These are phyloP conservation scores for Apiospora aurea DNA, from an alignment of 2,329 filamentous ascomycete genomes.

Conservation along the genomic window DNA sequence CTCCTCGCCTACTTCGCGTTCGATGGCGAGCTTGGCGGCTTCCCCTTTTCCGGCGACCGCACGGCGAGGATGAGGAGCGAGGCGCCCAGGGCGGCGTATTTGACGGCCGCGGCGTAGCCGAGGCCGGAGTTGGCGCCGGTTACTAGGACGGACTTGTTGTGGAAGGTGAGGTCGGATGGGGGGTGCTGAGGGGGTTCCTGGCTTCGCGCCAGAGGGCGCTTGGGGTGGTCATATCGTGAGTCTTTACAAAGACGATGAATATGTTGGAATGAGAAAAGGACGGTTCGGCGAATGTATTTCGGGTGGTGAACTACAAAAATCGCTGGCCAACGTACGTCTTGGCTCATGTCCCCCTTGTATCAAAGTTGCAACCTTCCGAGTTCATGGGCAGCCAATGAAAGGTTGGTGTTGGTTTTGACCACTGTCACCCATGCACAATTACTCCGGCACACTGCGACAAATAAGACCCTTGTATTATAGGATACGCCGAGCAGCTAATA, in stretches of 20 bases:
- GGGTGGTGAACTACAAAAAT: background rate
- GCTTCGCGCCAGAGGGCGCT: background rate
- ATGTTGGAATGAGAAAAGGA: background rate
- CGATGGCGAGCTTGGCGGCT: constrained; percentile 47
- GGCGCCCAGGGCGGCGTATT: constrained; percentile 48
- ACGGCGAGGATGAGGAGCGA: constrained; percentile 52
- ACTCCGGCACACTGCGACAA: background rate
- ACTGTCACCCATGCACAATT: background rate
- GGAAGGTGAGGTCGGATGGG: constrained; percentile 43
- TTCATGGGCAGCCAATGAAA: background rate
- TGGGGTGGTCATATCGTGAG: background rate
- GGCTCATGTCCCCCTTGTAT: background rate
- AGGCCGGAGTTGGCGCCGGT: constrained; percentile 54
- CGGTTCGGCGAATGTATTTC: background rate
- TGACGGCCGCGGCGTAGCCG: constrained; percentile 51
- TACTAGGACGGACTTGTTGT: constrained; percentile 46
- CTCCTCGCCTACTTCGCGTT: constrained; percentile 22
- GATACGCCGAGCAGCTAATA: background rate
- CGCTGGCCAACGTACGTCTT: background rate
- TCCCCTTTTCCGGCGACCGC: constrained; percentile 48
- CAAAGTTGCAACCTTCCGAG: background rate
- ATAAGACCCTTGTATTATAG: background rate
- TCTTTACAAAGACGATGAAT: background rate
- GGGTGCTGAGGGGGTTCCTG: constrained; percentile 31
- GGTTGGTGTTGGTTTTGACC: background rate